phyloP scores from a whole-genome alignment of 805 yeast genomes.

The Candida suzukii region DNA sequence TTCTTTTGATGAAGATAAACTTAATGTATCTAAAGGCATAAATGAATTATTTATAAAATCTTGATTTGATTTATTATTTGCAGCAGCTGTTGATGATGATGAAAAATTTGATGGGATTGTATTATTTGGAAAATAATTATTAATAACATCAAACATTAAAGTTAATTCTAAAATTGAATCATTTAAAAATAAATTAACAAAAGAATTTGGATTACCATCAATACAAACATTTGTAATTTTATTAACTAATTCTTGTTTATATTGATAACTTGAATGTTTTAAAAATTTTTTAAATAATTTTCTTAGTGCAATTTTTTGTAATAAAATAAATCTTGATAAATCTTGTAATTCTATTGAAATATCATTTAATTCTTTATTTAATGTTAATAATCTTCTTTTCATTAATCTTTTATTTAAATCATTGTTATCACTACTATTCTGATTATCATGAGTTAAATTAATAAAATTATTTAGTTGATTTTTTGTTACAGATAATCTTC shows the following conservation, averaged over 20 bases:
- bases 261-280: constrained; percentile 32
- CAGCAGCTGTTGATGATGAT: neutral
- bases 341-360: constrained; percentile 51
- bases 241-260: constrained; percentile 25
- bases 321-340: constrained; percentile 59
- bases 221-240: constrained; percentile 23
- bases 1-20: constrained; percentile 6
- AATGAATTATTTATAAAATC: constrained; percentile 1
- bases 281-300: constrained; percentile 67
- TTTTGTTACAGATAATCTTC: constrained; percentile 28
- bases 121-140: constrained; percentile 15
- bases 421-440: constrained; percentile 1
- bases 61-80: constrained; percentile 1
- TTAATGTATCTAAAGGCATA: constrained; percentile 17
- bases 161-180: constrained; percentile 57
- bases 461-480: constrained; percentile 20
- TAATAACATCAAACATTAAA: constrained; percentile 41
- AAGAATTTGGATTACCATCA: constrained; percentile 40
- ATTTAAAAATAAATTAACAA: constrained; percentile 53
- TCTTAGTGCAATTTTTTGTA: constrained; percentile 68
- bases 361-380: constrained; percentile 31
- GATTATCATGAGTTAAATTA: constrained; percentile 2
- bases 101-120: constrained; percentile 1
- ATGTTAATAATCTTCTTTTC: constrained; percentile 14
- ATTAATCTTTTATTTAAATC: constrained; percentile 12